Evolutionary conservation across 371 early-diverging fungal genomes (phyloP).

Genomic region (Rhizopus arrhizus): DNA sequence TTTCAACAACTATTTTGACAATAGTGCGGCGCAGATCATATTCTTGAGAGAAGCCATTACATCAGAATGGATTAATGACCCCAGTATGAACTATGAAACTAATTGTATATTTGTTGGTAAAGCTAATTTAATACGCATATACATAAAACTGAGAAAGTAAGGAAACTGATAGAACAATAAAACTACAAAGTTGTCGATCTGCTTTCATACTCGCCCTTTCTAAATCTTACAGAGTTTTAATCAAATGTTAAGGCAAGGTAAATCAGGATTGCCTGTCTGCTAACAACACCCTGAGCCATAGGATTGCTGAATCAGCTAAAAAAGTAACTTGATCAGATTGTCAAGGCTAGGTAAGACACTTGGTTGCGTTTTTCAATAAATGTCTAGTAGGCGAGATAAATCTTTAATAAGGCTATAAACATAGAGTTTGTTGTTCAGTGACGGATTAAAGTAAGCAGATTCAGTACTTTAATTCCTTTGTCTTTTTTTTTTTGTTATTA

Average conservation of each 20-base stretch:
- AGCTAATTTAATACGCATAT: neutral
- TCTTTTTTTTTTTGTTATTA: too few species aligned
- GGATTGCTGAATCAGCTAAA: slow-evolving; percentile 10
- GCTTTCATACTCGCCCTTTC: slow-evolving; percentile 15
- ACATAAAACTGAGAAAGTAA: neutral
- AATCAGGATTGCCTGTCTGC: slow-evolving; percentile 9
- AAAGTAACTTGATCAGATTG: slow-evolving; percentile 2
- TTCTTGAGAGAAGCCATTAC: too few species aligned
- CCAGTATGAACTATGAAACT: too few species aligned
- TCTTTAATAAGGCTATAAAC: neutral
- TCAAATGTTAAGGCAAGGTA: slow-evolving; percentile 8
- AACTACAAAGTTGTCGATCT: too few species aligned
- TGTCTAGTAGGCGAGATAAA: slow-evolving; percentile 9
- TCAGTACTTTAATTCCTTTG: too few species aligned
- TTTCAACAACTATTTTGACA: too few species aligned
- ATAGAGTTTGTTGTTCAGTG: too few species aligned
- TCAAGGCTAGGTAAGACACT: slow-evolving; percentile 11
- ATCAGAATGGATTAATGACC: too few species aligned
- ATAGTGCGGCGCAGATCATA: too few species aligned
- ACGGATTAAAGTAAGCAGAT: too few species aligned
- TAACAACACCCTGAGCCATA: slow-evolving; percentile 8
- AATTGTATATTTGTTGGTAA: too few species aligned
- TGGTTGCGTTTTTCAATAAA: slow-evolving; percentile 6
- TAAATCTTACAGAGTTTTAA: slow-evolving; percentile 16
- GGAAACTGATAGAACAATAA: neutral